phyloP scores from a whole-genome alignment of 2,329 filamentous ascomycete species.

The Trichoderma cornu-damae region DNA sequence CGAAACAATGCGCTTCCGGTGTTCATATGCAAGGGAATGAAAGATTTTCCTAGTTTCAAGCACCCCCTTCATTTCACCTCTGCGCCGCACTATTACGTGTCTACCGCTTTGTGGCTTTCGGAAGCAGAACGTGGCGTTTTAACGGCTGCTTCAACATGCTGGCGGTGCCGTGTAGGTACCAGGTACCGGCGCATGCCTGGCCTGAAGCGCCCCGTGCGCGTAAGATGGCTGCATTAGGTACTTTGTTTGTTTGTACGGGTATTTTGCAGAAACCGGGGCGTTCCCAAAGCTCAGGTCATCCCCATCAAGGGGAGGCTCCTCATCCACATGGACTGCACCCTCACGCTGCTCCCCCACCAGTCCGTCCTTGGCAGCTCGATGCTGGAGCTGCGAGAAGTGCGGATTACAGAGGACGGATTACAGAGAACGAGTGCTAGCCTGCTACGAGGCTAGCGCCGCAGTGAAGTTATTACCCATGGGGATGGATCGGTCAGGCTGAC shows the following conservation, averaged over 20 bases:
- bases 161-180: neutral
- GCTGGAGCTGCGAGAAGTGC: neutral
- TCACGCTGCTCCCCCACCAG: neutral
- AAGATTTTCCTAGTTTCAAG: neutral
- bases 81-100: constrained; percentile 13
- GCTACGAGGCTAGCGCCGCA: neutral
- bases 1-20: neutral
- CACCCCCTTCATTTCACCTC: neutral
- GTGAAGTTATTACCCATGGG: neutral
- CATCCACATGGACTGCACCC: neutral
- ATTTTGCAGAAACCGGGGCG: constrained; percentile 1
- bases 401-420: neutral
- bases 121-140: neutral
- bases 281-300: constrained; percentile 8
- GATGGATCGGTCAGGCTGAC: constrained; percentile 8
- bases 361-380: constrained; percentile 1
- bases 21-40: neutral
- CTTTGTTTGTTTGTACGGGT: neutral
- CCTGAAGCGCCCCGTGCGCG: no score
- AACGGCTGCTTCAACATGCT: constrained; percentile 11
- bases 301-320: neutral
- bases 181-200: no score
- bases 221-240: no score
- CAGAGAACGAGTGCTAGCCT: neutral
- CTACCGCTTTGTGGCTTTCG: constrained; percentile 8